Conservation (phyloP, 495 filamentous ascomycete genomes). For the Astrothelium subdiscretum region DNA sequence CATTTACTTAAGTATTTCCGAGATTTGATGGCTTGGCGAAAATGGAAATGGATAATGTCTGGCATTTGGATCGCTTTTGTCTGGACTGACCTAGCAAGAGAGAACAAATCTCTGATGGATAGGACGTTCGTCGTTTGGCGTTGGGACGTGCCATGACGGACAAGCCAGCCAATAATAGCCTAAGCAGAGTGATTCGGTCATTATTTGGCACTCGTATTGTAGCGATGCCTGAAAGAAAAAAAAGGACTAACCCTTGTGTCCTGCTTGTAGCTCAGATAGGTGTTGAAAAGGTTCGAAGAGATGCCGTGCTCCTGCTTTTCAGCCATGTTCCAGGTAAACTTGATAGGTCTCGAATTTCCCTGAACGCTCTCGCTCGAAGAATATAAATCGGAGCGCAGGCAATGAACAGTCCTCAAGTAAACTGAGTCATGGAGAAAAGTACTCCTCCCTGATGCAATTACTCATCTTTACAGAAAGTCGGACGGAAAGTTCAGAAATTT, state of each 20-base stretch:
- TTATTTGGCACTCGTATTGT: neutral
- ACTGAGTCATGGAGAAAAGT: no score
- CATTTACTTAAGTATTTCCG: slow-evolving; percentile 17
- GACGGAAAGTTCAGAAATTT: no score
- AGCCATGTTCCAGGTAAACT: neutral
- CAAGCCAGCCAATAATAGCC: slow-evolving; percentile 17
- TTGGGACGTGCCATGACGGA: slow-evolving; percentile 11
- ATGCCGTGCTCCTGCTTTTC: neutral
- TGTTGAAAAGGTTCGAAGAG: slow-evolving; percentile 9
- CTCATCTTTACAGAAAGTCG: no score
- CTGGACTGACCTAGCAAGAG: slow-evolving; percentile 8
- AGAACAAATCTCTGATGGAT: slow-evolving; percentile 15
- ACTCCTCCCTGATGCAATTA: no score
- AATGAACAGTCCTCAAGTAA: no score
- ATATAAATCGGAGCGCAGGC: no score
- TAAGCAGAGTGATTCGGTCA: neutral
- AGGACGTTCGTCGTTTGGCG: neutral
- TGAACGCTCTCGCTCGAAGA: no score
- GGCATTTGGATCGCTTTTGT: slow-evolving; percentile 18
- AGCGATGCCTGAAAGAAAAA: neutral
- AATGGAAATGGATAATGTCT: slow-evolving; percentile 19
- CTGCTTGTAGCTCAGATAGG: slow-evolving; percentile 22
- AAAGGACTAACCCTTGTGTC: slow-evolving; percentile 10
- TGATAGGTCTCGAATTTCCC: no score
- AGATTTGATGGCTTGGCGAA: slow-evolving; percentile 17